Evolutionary conservation across 2,329 filamentous ascomycete species (phyloP).

Genomic region (Hypoxylon sp.): DNA sequence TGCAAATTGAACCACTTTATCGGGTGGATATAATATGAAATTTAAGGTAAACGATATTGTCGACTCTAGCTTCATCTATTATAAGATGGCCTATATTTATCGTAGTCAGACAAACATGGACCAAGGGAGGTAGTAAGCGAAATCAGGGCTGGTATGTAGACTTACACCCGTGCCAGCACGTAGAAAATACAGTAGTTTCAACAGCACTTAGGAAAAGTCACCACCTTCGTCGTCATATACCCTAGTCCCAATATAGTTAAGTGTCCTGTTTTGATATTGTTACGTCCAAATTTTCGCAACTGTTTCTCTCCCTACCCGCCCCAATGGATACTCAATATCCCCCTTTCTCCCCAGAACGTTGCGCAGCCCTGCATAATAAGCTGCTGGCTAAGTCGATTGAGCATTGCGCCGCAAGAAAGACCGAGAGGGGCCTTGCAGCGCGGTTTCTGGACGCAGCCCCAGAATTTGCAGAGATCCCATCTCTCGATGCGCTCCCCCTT

Average conservation of each 20-base stretch:
- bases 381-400: slow-evolving; percentile 25
- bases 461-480: slow-evolving; percentile 27
- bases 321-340: neutral
- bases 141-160: neutral
- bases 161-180: neutral
- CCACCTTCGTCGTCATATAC: neutral
- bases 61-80: neutral
- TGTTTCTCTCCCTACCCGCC: neutral
- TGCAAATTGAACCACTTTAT: too few relatives aligned
- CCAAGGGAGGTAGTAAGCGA: neutral
- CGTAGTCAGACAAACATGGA: neutral
- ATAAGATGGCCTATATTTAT: neutral
- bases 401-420: neutral
- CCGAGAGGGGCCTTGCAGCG: slow-evolving; percentile 11
- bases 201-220: neutral
- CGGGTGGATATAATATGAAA: neutral
- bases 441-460: slow-evolving; percentile 18
- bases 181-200: neutral
- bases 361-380: slow-evolving; percentile 27
- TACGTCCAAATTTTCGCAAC: neutral
- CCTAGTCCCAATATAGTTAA: neutral
- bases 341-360: slow-evolving; percentile 26
- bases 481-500: slow-evolving; percentile 18
- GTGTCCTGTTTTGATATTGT: neutral
- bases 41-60: neutral